Evolutionary conservation across 441 rosid genomes (phyloP).

Genomic region (Gossypium gossypioides): DNA sequence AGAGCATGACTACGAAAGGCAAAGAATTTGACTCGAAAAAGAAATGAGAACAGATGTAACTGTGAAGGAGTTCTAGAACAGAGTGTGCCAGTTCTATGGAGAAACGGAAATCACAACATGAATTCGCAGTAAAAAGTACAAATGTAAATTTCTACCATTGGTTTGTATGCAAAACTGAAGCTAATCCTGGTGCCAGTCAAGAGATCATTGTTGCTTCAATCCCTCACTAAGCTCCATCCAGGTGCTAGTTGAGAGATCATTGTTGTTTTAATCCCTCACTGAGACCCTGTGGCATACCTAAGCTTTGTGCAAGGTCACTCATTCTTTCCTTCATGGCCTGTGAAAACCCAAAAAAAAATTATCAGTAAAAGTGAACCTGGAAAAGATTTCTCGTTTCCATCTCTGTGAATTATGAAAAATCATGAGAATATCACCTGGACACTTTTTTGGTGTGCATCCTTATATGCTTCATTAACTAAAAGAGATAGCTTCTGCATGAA

Average conservation of each 20-base stretch:
- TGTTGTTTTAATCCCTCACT: constrained; percentile 56
- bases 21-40: neutral
- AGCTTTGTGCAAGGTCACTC: constrained; percentile 84
- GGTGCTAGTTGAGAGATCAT: neutral
- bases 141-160: constrained; percentile 17
- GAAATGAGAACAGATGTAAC: neutral
- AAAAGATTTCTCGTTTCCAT: neutral
- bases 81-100: neutral
- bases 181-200: neutral
- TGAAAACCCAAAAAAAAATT: neutral
- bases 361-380: neutral
- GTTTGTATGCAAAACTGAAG: constrained; percentile 29
- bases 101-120: neutral
- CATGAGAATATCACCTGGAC: constrained; percentile 43
- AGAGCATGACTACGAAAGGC: neutral
- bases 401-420: neutral
- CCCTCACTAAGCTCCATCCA: constrained; percentile 33
- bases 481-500: constrained; percentile 64
- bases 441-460: constrained; percentile 89
- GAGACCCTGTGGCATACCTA: constrained; percentile 87
- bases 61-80: neutral
- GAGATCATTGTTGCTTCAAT: constrained; percentile 31
- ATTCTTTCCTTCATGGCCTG: constrained; percentile 96
- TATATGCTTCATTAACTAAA: constrained; percentile 77
- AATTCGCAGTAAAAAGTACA: constrained; percentile 5